Conservation (phyloP, 2,329 filamentous ascomycete species). For the Penicillium sp. region DNA sequence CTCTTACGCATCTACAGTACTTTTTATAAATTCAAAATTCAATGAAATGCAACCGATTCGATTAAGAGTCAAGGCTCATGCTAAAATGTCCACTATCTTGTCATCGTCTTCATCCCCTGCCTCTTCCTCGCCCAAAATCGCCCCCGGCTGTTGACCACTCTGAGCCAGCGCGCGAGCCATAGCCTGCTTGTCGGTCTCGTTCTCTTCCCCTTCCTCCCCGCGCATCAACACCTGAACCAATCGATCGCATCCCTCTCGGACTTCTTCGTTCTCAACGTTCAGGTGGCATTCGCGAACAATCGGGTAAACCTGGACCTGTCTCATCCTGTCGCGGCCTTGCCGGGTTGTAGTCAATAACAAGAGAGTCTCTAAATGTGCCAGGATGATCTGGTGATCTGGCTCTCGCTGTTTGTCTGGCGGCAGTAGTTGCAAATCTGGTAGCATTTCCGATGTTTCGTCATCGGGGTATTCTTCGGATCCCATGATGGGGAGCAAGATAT, state of each 20-base stretch:
- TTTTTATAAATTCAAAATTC: too few relatives aligned
- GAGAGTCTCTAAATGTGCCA: slow-evolving; percentile 85
- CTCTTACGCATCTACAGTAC: too few relatives aligned
- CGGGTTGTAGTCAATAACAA: slow-evolving; percentile 76
- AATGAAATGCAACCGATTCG: background rate
- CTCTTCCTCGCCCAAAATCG: slow-evolving; percentile 11
- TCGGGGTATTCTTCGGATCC: slow-evolving; percentile 84
- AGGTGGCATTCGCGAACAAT: slow-evolving; percentile 82
- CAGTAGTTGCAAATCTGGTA: slow-evolving; percentile 83
- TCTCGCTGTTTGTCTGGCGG: slow-evolving; percentile 88
- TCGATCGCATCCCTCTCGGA: slow-evolving; percentile 80
- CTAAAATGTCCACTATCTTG: slow-evolving; percentile 44
- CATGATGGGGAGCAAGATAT: slow-evolving; percentile 81
- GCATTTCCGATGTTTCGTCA: slow-evolving; percentile 81
- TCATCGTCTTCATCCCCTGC: slow-evolving; percentile 44
- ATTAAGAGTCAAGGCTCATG: background rate
- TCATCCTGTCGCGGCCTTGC: slow-evolving; percentile 69
- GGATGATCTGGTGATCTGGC: slow-evolving; percentile 67
- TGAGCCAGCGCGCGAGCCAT: slow-evolving; percentile 39
- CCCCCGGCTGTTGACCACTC: slow-evolving; percentile 15
- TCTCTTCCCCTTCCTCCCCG: slow-evolving; percentile 62
- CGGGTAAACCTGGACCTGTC: slow-evolving; percentile 78
- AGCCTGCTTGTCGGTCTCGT: slow-evolving; percentile 37
- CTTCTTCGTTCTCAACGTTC: slow-evolving; percentile 70
- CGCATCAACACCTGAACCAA: slow-evolving; percentile 85